Evolutionary conservation across 371 early-diverging fungal species (phyloP).

Genomic region (Apophysomyces elegans): DNA sequence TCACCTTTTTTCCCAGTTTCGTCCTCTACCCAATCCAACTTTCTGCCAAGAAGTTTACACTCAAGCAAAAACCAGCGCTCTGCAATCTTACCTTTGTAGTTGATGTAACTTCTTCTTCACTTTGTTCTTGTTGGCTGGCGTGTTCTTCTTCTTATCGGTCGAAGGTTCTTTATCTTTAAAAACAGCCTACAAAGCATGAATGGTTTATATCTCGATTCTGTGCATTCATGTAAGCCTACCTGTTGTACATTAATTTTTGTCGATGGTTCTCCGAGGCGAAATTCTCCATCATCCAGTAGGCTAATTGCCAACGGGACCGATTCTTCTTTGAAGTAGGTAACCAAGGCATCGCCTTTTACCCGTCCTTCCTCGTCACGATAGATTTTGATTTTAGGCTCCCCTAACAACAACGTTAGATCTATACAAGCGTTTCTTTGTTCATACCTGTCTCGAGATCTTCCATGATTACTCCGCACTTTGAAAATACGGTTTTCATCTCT

Average conservation of each 20-base stretch:
- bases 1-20: constrained; percentile 72
- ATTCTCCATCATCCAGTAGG: constrained; percentile 84
- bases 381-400: constrained; percentile 88
- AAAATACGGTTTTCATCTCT: constrained; percentile 79
- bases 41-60: constrained; percentile 47
- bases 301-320: constrained; percentile 84
- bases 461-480: constrained; percentile 91
- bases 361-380: constrained; percentile 73
- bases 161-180: constrained; percentile 67
- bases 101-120: constrained; percentile 75
- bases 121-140: constrained; percentile 61
- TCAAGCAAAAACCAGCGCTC: neutral
- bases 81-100: constrained; percentile 65
- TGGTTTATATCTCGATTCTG: neutral
- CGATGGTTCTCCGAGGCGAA: constrained; percentile 65
- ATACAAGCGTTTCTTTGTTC: neutral
- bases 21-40: constrained; percentile 93
- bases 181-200: constrained; percentile 52
- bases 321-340: constrained; percentile 89
- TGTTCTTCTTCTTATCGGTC: constrained; percentile 34
- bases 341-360: constrained; percentile 89
- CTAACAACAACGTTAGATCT: constrained; percentile 30
- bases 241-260: constrained; percentile 74
- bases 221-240: constrained; percentile 35
- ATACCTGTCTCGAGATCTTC: constrained; percentile 75